Evolutionary conservation across 2,329 filamentous ascomycete genomes (phyloP), one percentile per base, ranked within the genome.

Genomic region (Ophiostoma himal-ulmi): DNA sequence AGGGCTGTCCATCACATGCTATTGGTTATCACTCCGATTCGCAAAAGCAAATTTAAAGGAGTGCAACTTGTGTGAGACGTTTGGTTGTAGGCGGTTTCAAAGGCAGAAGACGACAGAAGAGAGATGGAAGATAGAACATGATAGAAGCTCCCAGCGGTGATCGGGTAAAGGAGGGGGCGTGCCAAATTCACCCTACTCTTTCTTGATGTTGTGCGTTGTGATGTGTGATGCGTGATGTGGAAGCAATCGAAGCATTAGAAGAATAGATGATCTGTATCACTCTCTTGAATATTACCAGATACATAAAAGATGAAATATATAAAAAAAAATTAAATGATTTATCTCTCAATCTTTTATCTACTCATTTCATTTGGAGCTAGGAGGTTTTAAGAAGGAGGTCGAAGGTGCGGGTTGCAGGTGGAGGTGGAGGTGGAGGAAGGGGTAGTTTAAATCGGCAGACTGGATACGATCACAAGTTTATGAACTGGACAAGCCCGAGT

Each of bases 351-450:
- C 20, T 44, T 39, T 39, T 67, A 44, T 44, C 37, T 17, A 65
- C 37, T 22, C 8, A 13, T 13, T 22, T 67, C 6, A 3, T 34
- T 67, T 48, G 57, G 41, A 52, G 67, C 70, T 70, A 70, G 70
- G 70, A 36, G 70, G 39, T 70, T 70, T 68, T 62, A 62, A 70
- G 70, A 70, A 70, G 70, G 67, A 66, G 70, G 66, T 66, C 17
- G 57, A 68, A 54, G 44, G 64, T 48, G 48, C 67, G 60, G 57
- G 57, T 34, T 30, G 26, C 26, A 64, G 60, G 69, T 70, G 65
- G 69, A 68, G 69, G 69, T 70, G 65, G 69, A 68, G 69, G 69
- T 34, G 17, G 39, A 34, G 69, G 44, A 54, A 52, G 37, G 34
- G 36, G 34, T 3, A 13, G 34, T 60, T 34, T 60, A 34, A 34